These are phyloP conservation scores for Pythium dissotocum DNA, from an alignment of 352 stramenopile genomes.

Conservation along the genomic window DNA sequence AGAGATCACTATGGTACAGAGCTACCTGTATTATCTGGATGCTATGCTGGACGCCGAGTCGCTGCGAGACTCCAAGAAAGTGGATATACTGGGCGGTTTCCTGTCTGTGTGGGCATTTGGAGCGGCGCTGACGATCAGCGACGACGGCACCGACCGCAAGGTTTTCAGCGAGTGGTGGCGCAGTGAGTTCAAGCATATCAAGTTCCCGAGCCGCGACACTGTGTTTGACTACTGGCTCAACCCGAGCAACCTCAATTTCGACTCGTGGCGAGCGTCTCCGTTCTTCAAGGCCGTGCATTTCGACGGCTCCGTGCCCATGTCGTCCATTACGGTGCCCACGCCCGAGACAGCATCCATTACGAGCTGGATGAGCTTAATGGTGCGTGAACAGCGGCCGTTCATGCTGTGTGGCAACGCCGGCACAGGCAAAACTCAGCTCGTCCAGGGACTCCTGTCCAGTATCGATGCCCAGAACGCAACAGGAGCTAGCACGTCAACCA, in stretches of 20 bases:
- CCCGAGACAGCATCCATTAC: constrained; percentile 92
- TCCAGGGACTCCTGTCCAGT: constrained; percentile 80
- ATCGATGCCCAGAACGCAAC: constrained; percentile 37
- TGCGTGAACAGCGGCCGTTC: constrained; percentile 90
- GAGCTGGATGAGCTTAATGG: constrained; percentile 94
- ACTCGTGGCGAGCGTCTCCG: constrained; percentile 92
- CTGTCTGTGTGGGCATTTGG: constrained; percentile 94
- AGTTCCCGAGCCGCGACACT: constrained; percentile 92
- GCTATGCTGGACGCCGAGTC: constrained; percentile 74
- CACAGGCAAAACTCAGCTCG: constrained; percentile 94
- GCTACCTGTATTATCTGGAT: constrained; percentile 92
- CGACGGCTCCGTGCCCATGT: constrained; percentile 74
- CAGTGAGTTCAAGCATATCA: constrained; percentile 92
- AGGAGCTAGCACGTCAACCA: constrained; percentile 34
- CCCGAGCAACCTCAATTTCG: constrained; percentile 84
- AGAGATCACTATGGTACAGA: constrained; percentile 91
- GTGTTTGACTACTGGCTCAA: constrained; percentile 98
- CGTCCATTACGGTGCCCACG: constrained; percentile 91
- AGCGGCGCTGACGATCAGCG: constrained; percentile 78
- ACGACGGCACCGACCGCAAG: constrained; percentile 92
- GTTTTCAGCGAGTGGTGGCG: constrained; percentile 95
- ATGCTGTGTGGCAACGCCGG: constrained; percentile 93
- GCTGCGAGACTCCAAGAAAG: constrained; percentile 57
- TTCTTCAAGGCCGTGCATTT: constrained; percentile 88
- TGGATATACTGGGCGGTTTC: constrained; percentile 90